Evolutionary conservation across 2,329 filamentous ascomycete genomes (phyloP).

Genomic region (Blastomyces emzantsi): DNA sequence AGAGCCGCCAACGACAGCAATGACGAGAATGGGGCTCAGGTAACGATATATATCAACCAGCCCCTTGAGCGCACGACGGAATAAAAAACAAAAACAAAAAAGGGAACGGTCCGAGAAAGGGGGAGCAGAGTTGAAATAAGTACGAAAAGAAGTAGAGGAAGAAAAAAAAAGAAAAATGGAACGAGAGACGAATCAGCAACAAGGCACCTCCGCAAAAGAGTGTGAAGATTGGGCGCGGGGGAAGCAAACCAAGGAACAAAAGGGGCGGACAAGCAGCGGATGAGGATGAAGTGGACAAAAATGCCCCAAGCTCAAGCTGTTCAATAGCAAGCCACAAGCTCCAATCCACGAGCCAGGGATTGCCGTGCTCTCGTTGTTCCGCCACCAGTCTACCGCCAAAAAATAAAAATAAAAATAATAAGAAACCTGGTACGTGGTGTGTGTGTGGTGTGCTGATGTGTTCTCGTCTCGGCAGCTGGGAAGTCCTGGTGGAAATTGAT

Average conservation of each 20-base stretch:
- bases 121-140: background rate
- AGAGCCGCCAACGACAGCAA: background rate
- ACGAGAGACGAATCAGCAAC: conserved; percentile 7
- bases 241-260: conserved; percentile 12
- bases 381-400: background rate
- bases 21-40: background rate
- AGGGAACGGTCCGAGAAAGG: background rate
- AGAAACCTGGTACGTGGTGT: background rate
- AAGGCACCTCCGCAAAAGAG: conserved; percentile 3
- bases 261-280: conserved; percentile 11
- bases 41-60: background rate
- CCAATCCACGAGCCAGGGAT: background rate
- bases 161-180: conserved; percentile 7
- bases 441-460: too few species aligned
- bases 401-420: background rate
- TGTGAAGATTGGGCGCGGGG: background rate
- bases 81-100: background rate
- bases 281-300: background rate
- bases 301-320: background rate
- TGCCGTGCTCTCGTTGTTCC: background rate
- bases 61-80: background rate
- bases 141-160: background rate
- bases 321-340: background rate
- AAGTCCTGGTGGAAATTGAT: background rate
- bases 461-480: background rate